Evolutionary conservation across 169 alveolate species (phyloP), one percentile per base, ranked within the genome.

Genomic region (Cryptosporidium viatorum): DNA sequence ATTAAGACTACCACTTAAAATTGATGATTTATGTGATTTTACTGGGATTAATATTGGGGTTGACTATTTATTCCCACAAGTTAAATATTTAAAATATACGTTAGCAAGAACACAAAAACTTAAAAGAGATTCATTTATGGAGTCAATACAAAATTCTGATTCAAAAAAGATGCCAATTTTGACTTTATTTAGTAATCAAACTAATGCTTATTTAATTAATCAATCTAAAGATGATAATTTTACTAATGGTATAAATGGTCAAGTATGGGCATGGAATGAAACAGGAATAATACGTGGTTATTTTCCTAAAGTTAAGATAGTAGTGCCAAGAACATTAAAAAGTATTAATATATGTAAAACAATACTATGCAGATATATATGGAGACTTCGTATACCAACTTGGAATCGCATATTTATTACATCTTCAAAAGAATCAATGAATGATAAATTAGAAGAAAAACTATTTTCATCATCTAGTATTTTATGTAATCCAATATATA

Each of bases 21-120:
- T 80, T 35, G 89, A 80, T 59, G 89, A 80, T 80, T 65, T 80
- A 59, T 80, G 89, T 80, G 89, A 80, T 80, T 80, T 41, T 80
- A 60, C 80, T 60, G 89, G 43, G 12, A 62, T 80, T 45, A 80
- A 80, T 59, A 80, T 62, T 26, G 68, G 68, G 14, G 9, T 67
- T 18, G 75, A 80, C 29, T 41, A 37, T 37, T 45, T 80, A 26
- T 80, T 80, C 62, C 89, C 89, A 10, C 89, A 80, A 67, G 89
- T 80, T 5, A 80, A 80, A 41, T 80, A 80, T 39, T 37, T 80
- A n/a, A 80, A 80, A 39, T 80, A 80, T 65, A 80, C 89, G 16
- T 31, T 80, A 37, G 74, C 89, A 18, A 74, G 62, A 18, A 80
- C 89, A 9, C 89, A 80, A 80, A 80, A 43, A 29, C 68, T 80